These are phyloP conservation scores for Leccinum subtestaceum DNA, from an alignment of 768 basidiomycete species.

Conservation along the genomic window DNA sequence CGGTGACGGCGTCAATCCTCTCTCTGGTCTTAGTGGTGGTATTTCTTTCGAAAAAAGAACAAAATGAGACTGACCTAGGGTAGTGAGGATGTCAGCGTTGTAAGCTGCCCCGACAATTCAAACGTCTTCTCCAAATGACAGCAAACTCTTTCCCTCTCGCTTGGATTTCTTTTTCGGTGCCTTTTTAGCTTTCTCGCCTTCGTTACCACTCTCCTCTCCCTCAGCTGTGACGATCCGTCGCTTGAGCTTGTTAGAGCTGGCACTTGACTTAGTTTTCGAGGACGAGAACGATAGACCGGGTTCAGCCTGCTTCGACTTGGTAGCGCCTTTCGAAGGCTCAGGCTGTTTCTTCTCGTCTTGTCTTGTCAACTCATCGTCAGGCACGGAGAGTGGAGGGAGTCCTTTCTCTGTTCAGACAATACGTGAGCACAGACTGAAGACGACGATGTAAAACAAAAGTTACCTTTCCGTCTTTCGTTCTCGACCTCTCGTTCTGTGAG, in stretches of 20 bases:
- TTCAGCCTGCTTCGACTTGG: slow-evolving; percentile 23
- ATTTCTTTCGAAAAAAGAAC: too few species aligned
- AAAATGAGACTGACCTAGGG: slow-evolving; percentile 8
- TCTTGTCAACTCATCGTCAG: slow-evolving; percentile 24
- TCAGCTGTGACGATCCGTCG: slow-evolving; percentile 36
- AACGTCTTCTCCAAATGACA: slow-evolving; percentile 36
- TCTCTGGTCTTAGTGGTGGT: background rate
- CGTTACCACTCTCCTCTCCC: slow-evolving; percentile 28
- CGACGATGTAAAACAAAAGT: slow-evolving; percentile 13
- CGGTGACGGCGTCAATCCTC: background rate
- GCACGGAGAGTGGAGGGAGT: slow-evolving; percentile 49
- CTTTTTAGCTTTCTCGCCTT: slow-evolving; percentile 21
- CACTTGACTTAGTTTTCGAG: slow-evolving; percentile 23
- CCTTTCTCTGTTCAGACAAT: slow-evolving; percentile 51
- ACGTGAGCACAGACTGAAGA: slow-evolving; percentile 3
- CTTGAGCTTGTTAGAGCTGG: slow-evolving; percentile 28
- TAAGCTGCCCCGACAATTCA: slow-evolving; percentile 9
- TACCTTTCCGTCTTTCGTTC: slow-evolving; percentile 73
- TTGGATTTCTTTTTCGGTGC: slow-evolving; percentile 56
- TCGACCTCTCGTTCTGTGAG: slow-evolving; percentile 74
- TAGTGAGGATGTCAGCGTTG: background rate
- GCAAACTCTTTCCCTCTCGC: slow-evolving; percentile 39
- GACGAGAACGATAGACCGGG: slow-evolving; percentile 42
- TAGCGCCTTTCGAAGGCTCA: slow-evolving; percentile 11
- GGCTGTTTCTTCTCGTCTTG: slow-evolving; percentile 30